Conservation (phyloP, 148 eudicot species). For the Rhododendron kiyosumense region DNA sequence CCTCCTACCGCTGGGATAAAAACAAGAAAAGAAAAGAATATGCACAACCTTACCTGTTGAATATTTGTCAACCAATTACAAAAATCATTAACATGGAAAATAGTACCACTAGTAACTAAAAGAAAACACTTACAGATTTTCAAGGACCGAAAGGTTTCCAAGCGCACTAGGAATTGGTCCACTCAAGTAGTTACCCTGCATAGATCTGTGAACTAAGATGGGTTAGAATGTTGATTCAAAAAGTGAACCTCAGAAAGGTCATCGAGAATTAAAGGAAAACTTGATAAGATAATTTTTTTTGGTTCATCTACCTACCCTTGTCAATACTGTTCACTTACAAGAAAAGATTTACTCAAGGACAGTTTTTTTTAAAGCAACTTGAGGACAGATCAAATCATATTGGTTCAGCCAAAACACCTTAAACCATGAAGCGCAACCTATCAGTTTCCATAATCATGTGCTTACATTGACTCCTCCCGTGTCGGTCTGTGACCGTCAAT, state of each 20-base stretch:
- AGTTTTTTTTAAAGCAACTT: too few relatives aligned
- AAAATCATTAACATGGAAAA: not conserved
- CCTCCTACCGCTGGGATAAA: not conserved
- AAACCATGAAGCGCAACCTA: not conserved
- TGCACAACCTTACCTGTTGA: not conserved
- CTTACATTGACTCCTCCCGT: not conserved
- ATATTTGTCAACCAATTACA: not conserved
- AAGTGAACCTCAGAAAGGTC: not conserved
- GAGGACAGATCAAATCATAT: not conserved
- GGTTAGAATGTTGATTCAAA: not conserved
- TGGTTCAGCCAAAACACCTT: not conserved
- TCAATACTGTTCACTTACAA: not conserved
- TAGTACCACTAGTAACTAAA: not conserved
- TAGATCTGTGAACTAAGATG: constrained; percentile 39
- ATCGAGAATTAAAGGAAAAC: not conserved
- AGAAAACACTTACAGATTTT: constrained; percentile 62
- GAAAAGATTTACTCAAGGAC: not conserved
- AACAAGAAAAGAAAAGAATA: not conserved
- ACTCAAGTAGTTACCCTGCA: constrained; percentile 89
- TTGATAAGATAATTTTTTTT: not conserved
- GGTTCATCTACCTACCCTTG: not conserved
- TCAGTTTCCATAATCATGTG: not conserved
- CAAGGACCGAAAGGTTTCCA: constrained; percentile 73
- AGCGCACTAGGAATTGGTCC: constrained; percentile 67
- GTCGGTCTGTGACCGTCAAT: not conserved